These are phyloP conservation scores for Erysimum cheiranthoides DNA, from an alignment of 345 rosid species.

Conservation along the genomic window DNA sequence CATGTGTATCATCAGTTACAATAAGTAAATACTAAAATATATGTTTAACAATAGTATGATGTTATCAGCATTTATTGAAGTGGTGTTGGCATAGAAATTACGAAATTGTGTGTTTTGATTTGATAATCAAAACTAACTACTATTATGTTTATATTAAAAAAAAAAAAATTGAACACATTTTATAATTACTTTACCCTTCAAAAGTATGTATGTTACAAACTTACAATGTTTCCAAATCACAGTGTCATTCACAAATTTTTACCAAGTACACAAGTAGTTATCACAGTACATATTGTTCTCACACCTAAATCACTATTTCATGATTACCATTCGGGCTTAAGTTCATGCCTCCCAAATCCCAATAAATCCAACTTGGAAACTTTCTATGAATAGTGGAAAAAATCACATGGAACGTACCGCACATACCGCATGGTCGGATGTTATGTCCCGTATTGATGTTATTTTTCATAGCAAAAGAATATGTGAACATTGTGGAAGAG, in stretches of 20 bases:
- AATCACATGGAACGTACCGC: too few relatives aligned
- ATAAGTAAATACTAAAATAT: too few relatives aligned
- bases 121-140: too few relatives aligned
- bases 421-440: neutral
- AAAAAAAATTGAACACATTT: too few relatives aligned
- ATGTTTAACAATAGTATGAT: too few relatives aligned
- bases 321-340: neutral
- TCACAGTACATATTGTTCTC: neutral
- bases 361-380: neutral
- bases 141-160: too few relatives aligned
- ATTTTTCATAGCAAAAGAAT: neutral
- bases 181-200: neutral
- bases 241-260: neutral
- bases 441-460: neutral
- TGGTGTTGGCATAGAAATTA: too few relatives aligned
- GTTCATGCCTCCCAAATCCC: neutral
- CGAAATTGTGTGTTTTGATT: too few relatives aligned
- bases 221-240: neutral
- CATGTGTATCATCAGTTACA: too few relatives aligned
- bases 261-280: neutral
- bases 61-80: too few relatives aligned
- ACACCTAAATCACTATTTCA: neutral
- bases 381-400: neutral
- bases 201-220: neutral
- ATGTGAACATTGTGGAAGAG: neutral